A percentile compares a stretch with the other conserved stretches of the same genome.
These are phyloP conservation scores for Cladosporium sp. DNA, from an alignment of 2,329 filamentous ascomycete genomes.

Conservation along the genomic window DNA sequence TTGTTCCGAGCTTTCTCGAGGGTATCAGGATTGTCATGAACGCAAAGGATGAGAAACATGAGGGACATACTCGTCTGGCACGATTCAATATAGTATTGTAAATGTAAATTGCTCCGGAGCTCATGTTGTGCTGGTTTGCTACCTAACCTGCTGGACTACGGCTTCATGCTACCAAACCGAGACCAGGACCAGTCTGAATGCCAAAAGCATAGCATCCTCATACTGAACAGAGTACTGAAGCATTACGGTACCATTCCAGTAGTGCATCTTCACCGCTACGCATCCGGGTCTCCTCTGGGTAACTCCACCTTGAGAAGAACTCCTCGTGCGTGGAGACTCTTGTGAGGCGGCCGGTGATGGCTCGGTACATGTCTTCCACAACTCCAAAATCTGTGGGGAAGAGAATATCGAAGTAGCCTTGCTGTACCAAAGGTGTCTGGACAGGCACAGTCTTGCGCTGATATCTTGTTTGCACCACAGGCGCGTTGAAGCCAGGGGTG, in stretches of 20 bases:
- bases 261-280: slow-evolving; percentile 90
- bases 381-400: slow-evolving; percentile 95
- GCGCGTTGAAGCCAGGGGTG: slow-evolving; percentile 81
- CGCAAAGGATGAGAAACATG: too few relatives aligned
- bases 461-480: slow-evolving; percentile 94
- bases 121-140: too few relatives aligned
- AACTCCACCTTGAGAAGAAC: slow-evolving; percentile 87
- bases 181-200: too few relatives aligned
- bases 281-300: slow-evolving; percentile 85
- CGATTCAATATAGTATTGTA: too few relatives aligned
- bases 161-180: too few relatives aligned
- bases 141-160: too few relatives aligned
- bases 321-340: slow-evolving; percentile 83
- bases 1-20: too few relatives aligned
- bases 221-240: slow-evolving; percentile 36
- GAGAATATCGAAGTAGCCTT: slow-evolving; percentile 98
- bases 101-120: too few relatives aligned
- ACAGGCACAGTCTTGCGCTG: slow-evolving; percentile 85
- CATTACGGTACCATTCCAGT: slow-evolving; percentile 91
- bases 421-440: slow-evolving; percentile 87
- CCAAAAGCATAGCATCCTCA: too few relatives aligned
- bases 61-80: too few relatives aligned
- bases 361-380: slow-evolving; percentile 87
- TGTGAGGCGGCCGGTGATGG: slow-evolving; percentile 88
- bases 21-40: too few relatives aligned